These are phyloP conservation scores for Sesbania bispinosa DNA, from an alignment of 306 rosid species.

Conservation along the genomic window DNA sequence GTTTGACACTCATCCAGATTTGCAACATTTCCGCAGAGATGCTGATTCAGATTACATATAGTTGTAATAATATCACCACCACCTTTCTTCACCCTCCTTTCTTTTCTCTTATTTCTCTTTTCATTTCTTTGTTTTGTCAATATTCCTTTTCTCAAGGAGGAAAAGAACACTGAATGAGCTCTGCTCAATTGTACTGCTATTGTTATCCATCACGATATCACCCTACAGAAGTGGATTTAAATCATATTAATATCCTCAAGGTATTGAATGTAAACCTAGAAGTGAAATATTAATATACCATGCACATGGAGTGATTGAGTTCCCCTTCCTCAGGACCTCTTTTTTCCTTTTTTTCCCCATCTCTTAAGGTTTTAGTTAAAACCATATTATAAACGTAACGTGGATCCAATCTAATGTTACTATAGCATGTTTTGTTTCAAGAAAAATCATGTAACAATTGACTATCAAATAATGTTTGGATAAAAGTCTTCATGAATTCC, in stretches of 20 bases:
- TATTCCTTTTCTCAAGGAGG: not conserved
- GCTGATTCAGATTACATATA: constrained; percentile 78
- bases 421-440: too few relatives aligned
- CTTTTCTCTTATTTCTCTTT: not conserved
- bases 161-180: not conserved
- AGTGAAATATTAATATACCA: not conserved
- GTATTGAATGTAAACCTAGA: not conserved
- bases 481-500: too few relatives aligned
- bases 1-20: constrained; percentile 67
- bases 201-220: not conserved
- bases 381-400: too few relatives aligned
- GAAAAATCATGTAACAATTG: too few relatives aligned
- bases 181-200: not conserved
- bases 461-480: too few relatives aligned
- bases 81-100: not conserved
- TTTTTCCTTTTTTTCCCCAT: too few relatives aligned
- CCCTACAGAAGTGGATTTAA: not conserved
- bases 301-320: not conserved
- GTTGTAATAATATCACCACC: not conserved
- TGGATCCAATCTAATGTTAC: too few relatives aligned
- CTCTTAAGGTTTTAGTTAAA: too few relatives aligned
- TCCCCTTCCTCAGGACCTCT: not conserved
- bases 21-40: constrained; percentile 61
- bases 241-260: not conserved
- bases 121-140: not conserved